A percentile compares a stretch with the other conserved stretches of the same genome.
These are phyloP conservation scores for Cyanidium caldarium DNA, from an alignment of 23 red algal genomes.

Conservation along the genomic window DNA sequence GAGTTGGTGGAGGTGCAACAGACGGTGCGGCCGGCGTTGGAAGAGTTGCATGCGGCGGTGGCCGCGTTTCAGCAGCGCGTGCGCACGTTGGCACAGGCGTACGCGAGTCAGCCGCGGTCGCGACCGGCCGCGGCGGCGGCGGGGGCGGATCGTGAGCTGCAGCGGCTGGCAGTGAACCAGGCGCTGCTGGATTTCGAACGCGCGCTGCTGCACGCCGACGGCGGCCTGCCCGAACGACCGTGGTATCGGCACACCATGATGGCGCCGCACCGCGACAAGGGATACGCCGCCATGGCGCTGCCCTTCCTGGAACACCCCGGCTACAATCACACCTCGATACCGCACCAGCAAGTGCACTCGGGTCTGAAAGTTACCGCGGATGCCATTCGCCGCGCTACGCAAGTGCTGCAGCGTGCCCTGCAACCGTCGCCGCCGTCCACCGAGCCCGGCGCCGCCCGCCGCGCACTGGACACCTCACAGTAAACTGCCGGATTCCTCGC, in stretches of 20 bases:
- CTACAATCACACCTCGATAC: no score
- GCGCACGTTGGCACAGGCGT: background rate
- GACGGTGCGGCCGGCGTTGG: background rate
- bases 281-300: background rate
- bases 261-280: background rate
- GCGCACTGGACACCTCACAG: no score
- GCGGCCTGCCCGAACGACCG: background rate
- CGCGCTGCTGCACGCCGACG: background rate
- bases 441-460: no score
- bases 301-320: background rate
- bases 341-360: background rate
- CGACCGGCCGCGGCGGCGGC: background rate
- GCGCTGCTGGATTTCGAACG: background rate
- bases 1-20: background rate
- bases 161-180: background rate
- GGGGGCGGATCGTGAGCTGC: background rate
- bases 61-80: background rate
- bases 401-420: background rate
- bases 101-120: background rate
- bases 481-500: background rate
- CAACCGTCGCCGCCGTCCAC: no score
- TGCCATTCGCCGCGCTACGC: background rate
- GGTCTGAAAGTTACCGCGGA: background rate
- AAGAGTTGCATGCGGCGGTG: background rate
- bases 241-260: background rate